A percentile compares a stretch with the other conserved stretches of the same genome.
phyloP scores from a whole-genome alignment of 257 asterid genomes.

The Scutellaria galericulata region DNA sequence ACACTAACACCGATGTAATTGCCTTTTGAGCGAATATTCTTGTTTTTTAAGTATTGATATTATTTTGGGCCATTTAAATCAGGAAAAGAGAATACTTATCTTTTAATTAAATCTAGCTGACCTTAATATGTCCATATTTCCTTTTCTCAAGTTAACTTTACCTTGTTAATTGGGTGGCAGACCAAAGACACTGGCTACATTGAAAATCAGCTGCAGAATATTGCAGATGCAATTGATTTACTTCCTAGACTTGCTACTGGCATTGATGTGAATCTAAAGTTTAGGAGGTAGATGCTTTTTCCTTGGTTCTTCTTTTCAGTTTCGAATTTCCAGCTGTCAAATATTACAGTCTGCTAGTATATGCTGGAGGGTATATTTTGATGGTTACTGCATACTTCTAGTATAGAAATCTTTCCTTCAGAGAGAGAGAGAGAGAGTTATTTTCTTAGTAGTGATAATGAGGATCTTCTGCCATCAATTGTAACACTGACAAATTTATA shows the following conservation, averaged over 20 bases:
- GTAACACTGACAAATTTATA: constrained; percentile 32
- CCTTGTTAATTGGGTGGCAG: constrained; percentile 51
- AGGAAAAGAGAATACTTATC: background rate
- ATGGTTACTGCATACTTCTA: constrained; percentile 18
- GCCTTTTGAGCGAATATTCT: constrained; percentile 24
- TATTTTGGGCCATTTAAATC: background rate
- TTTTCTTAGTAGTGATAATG: constrained; percentile 5
- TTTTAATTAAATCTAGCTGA: constrained; percentile 19
- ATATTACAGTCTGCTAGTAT: background rate
- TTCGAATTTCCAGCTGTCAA: constrained; percentile 16
- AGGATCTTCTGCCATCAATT: constrained; percentile 10
- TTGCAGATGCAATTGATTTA: constrained; percentile 91
- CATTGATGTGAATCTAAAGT: constrained; percentile 90
- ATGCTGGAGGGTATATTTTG: constrained; percentile 14
- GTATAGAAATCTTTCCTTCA: background rate
- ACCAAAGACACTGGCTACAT: constrained; percentile 75
- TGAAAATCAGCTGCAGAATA: constrained; percentile 90
- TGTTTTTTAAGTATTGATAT: constrained; percentile 16
- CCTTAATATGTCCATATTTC: constrained; percentile 22
- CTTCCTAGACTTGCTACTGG: constrained; percentile 98
- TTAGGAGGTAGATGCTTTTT: constrained; percentile 61
- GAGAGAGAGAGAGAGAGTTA: background rate
- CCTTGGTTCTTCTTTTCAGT: constrained; percentile 25
- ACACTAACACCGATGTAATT: constrained; percentile 63
- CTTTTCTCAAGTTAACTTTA: constrained; percentile 35